A percentile compares a stretch with the other conserved stretches of the same genome.
Evolutionary conservation across 108 stramenopile species (phyloP).

Genomic region (Skeletonema tropicum): DNA sequence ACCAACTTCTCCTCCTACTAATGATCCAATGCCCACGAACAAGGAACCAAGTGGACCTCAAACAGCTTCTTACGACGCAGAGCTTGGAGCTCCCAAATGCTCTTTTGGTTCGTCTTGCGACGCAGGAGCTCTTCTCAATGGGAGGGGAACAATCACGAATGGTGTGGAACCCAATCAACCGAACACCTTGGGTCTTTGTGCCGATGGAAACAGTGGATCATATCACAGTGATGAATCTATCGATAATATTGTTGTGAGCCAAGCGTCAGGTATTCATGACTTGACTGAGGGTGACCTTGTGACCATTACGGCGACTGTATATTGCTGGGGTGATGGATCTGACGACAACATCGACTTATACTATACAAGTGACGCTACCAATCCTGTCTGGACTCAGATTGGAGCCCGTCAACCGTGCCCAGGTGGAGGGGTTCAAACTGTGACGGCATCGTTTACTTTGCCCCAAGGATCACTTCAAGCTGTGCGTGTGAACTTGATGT

Average conservation of each 20-base stretch:
- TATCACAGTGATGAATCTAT: conserved; percentile 24
- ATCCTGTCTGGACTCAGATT: background rate
- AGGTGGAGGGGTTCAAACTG: background rate
- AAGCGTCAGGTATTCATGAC: background rate
- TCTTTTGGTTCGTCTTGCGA: background rate
- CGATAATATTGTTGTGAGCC: conserved; percentile 23
- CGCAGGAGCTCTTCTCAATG: conserved; percentile 11
- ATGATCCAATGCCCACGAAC: background rate
- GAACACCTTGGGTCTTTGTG: conserved; percentile 8
- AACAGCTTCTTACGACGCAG: background rate
- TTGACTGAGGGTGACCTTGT: background rate
- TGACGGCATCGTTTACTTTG: background rate
- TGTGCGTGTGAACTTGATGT: background rate
- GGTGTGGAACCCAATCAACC: conserved; percentile 14
- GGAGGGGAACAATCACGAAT: conserved; percentile 6
- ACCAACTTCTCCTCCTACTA: background rate
- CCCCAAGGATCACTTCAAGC: conserved; percentile 1
- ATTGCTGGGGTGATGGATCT: background rate
- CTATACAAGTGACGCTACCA: background rate
- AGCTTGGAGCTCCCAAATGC: background rate
- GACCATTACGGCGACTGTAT: background rate
- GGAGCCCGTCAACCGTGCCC: background rate
- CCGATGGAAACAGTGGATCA: conserved; percentile 8
- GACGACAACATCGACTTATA: background rate
- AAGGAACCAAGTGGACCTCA: background rate